Percentiles rank a stretch among this genome's conserved stretches.
phyloP scores from a whole-genome alignment of 2,329 filamentous ascomycete species.

The Dendryphion nanum region DNA sequence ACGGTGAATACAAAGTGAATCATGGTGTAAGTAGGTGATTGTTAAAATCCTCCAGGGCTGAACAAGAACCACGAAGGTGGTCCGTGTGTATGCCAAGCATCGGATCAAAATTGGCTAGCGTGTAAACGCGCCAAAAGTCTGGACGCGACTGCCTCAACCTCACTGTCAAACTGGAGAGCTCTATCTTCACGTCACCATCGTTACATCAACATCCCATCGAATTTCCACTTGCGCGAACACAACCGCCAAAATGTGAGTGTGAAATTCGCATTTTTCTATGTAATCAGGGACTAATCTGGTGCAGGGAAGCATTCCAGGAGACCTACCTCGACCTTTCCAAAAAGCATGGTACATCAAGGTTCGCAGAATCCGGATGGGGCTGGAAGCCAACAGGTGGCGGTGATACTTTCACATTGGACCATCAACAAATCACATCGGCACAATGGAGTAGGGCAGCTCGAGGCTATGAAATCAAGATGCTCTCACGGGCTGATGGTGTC shows the following conservation, averaged over 20 bases:
- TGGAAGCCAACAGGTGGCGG: conserved; percentile 89
- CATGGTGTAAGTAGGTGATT: no score
- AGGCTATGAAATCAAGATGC: conserved; percentile 90
- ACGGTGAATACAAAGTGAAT: no score
- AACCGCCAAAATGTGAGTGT: neutral
- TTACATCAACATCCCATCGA: neutral
- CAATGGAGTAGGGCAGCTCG: conserved; percentile 94
- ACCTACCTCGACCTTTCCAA: conserved; percentile 96
- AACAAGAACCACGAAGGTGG: no score
- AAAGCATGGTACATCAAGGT: conserved; percentile 87
- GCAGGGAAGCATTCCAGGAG: conserved; percentile 90
- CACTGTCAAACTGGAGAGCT: neutral
- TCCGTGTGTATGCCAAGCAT: no score
- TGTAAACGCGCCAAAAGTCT: neutral
- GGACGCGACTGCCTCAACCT: neutral
- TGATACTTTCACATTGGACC: conserved; percentile 91
- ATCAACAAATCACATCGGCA: conserved; percentile 77
- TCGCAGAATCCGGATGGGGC: conserved; percentile 89
- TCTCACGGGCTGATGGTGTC: conserved; percentile 78
- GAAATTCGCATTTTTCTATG: no score
- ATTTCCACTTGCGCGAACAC: conserved; percentile 1
- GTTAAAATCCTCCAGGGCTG: no score
- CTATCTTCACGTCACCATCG: neutral
- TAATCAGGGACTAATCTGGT: no score
- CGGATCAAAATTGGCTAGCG: no score